phyloP scores from a whole-genome alignment of 2,329 filamentous ascomycete genomes.

The Microdochium nivale region DNA sequence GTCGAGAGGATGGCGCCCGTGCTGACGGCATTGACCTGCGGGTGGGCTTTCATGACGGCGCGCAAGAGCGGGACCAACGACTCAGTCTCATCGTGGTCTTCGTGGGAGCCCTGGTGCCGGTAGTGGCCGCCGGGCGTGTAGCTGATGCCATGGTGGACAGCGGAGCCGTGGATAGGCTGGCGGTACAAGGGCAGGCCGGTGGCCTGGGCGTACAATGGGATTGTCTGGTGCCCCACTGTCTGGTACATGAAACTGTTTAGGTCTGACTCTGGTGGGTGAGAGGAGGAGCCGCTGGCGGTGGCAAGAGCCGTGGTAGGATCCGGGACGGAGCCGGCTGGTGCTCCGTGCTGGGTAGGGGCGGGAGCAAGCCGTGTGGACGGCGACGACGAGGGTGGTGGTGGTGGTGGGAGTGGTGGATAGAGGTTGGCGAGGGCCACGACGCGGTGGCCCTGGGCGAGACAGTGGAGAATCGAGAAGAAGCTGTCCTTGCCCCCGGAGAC shows the following conservation, averaged over 20 bases:
- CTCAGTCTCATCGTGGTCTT: slow-evolving; percentile 73
- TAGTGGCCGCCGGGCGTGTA: slow-evolving; percentile 39
- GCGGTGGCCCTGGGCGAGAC: slow-evolving; percentile 73
- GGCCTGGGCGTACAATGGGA: slow-evolving; percentile 75
- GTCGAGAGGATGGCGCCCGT: slow-evolving; percentile 90
- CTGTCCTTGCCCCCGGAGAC: slow-evolving; percentile 98
- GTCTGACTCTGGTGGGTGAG: slow-evolving; percentile 46
- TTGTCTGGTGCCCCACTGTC: slow-evolving; percentile 81
- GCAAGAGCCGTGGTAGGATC: not conserved
- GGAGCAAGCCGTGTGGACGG: slow-evolving; percentile 1
- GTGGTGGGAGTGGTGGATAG: slow-evolving; percentile 49
- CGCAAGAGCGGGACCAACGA: slow-evolving; percentile 69
- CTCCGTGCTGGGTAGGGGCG: slow-evolving; percentile 3
- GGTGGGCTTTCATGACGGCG: slow-evolving; percentile 58
- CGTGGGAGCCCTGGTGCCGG: slow-evolving; percentile 2
- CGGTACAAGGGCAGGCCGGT: slow-evolving; percentile 80
- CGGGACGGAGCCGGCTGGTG: slow-evolving; percentile 3
- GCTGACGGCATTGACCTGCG: slow-evolving; percentile 75
- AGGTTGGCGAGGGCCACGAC: slow-evolving; percentile 87
- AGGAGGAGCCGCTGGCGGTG: slow-evolving; percentile 20
- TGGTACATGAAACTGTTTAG: slow-evolving; percentile 99
- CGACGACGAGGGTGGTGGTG: slow-evolving; percentile 2
- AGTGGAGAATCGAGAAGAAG: slow-evolving; percentile 87
- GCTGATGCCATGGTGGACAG: slow-evolving; percentile 62
- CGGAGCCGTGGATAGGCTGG: slow-evolving; percentile 62